Base-by-base conservation (phyloP, 176 grass and related monocot genomes). In the Oryza officinalis region DNA sequence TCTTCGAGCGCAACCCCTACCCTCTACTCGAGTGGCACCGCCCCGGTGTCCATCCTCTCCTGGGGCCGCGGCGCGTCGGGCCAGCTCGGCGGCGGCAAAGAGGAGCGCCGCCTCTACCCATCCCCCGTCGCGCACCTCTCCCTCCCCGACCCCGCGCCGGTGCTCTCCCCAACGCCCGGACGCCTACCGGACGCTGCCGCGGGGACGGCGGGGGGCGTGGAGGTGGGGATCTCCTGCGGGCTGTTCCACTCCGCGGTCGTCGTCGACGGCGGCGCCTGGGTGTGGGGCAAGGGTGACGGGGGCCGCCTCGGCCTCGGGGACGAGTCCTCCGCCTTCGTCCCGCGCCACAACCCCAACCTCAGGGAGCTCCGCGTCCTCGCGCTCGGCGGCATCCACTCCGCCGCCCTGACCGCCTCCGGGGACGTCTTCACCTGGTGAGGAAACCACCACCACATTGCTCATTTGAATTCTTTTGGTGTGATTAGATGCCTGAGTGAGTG, bases 221-320 rank as follows among this genome's bases (percentile, higher is more conserved):
- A 95, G 70, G 83, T 92, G 57, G 93, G 93, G 74, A 92, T 99
- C 87, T 96, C 96, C 73, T 96, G 96, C 46, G 96, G 96, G 68
- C 85, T 99, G 27, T 99, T 99, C 79, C 96, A 96, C 81, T 94
- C 96, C 2, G 86, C 87, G 5, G 76, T 96, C 35, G 27, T 96
- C 43, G 93, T 96, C 37, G 91, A 84, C 37, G 91, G 96, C 15
- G 72, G 33, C 57, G 77, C 89, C 32, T 99, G 93, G 96, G 83
- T 99, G 10, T 99, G 96, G 96, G 96, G 96, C 14, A 99, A 96
- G 87, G 96, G 96, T 1, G 96, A 96, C 60, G 93, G 96, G 3
- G 93, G 96, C 0, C 87, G 96, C 27, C 90, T 99, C 17, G 93
- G 96, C 1, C 78, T 94, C 22, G 93, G 96, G 1, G 89, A 99